These are phyloP conservation scores for Coemansia sp. DNA, from an alignment of 192 early-diverging fungal genomes.

Conservation along the genomic window DNA sequence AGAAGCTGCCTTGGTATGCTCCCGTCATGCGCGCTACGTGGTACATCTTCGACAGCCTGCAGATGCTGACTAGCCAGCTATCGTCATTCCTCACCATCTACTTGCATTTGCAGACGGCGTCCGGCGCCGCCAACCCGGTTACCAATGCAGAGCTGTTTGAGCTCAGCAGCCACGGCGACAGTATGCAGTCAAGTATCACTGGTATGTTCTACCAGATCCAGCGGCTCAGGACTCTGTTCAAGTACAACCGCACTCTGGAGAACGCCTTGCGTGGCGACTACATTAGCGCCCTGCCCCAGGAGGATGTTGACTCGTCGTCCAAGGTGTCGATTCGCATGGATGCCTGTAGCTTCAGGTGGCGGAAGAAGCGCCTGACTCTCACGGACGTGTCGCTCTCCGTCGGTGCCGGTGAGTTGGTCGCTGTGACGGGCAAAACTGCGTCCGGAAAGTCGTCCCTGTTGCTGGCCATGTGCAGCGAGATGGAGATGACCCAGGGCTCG, in stretches of 20 bases:
- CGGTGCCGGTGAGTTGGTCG: slow-evolving; percentile 62
- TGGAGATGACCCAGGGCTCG: slow-evolving; percentile 52
- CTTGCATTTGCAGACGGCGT: slow-evolving; percentile 2
- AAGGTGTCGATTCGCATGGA: slow-evolving; percentile 8
- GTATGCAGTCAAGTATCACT: slow-evolving; percentile 4
- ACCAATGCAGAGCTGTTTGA: slow-evolving; percentile 36
- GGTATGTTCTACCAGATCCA: background rate
- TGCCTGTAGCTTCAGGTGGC: slow-evolving; percentile 32
- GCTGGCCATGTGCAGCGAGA: slow-evolving; percentile 79
- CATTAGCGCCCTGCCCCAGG: slow-evolving; percentile 11
- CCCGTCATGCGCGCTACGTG: slow-evolving; percentile 17
- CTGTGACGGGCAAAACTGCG: slow-evolving; percentile 80
- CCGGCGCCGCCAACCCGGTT: background rate
- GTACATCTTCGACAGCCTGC: slow-evolving; percentile 4
- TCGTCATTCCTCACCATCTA: slow-evolving; percentile 22
- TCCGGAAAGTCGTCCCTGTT: slow-evolving; percentile 85
- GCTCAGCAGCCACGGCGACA: slow-evolving; percentile 12
- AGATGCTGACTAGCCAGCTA: slow-evolving; percentile 9
- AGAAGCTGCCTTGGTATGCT: slow-evolving; percentile 32
- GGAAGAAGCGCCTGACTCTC: slow-evolving; percentile 4
- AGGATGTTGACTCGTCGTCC: background rate
- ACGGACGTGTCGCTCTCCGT: slow-evolving; percentile 54
- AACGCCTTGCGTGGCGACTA: slow-evolving; percentile 7
- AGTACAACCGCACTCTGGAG: slow-evolving; percentile 14
- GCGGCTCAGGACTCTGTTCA: background rate